Conservation (phyloP, 495 filamentous ascomycete species). For the Acidomyces sp. region DNA sequence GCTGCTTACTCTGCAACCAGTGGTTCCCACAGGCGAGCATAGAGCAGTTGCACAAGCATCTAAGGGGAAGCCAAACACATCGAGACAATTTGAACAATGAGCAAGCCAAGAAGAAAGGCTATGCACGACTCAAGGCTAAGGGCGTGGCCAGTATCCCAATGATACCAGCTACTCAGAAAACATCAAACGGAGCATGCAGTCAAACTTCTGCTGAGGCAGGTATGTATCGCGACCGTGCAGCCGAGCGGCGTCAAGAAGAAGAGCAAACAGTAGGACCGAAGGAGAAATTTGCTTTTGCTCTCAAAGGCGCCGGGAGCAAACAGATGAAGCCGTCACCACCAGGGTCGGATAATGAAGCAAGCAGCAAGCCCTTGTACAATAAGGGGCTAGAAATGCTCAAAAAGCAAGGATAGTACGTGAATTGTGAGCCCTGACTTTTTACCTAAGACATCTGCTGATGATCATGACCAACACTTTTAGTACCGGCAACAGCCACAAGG, state of each 20-base stretch:
- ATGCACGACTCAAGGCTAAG: conserved; percentile 43
- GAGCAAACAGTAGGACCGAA: neutral
- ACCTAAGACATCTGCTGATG: neutral
- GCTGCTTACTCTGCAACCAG: conserved; percentile 65
- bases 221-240: conserved; percentile 69
- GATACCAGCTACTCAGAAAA: too few relatives aligned
- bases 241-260: conserved; percentile 54
- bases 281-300: conserved; percentile 1
- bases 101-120: conserved; percentile 43
- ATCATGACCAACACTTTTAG: conserved; percentile 38
- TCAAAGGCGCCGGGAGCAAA: neutral
- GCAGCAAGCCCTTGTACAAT: conserved; percentile 1
- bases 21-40: conserved; percentile 56
- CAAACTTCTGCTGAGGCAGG: conserved; percentile 23
- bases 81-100: conserved; percentile 45
- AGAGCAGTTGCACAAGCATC: conserved; percentile 62
- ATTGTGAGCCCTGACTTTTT: conserved; percentile 17
- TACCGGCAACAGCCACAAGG: conserved; percentile 54
- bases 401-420: conserved; percentile 8
- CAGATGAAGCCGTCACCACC: neutral
- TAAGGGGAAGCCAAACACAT: conserved; percentile 63
- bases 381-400: neutral
- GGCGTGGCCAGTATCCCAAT: too few relatives aligned
- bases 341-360: neutral
- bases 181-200: conserved; percentile 1